Evolutionary conservation across 2,329 filamentous ascomycete species (phyloP), one percentile per base, ranked within the genome.

Genomic region (Fusarium heterosporum): DNA sequence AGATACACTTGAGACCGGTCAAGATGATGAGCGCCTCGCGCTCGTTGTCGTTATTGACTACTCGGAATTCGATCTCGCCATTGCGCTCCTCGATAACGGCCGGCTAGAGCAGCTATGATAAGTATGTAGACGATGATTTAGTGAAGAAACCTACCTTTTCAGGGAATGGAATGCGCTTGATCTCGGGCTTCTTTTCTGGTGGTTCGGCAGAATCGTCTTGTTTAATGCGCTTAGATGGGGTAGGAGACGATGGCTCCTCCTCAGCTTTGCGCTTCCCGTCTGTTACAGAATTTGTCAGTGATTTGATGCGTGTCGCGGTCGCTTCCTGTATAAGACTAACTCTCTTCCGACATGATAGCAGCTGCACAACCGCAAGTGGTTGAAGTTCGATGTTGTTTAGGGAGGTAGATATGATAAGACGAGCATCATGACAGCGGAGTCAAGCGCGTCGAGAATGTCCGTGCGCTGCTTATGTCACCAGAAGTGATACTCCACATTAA

Each of bases 1-100:
- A 98, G 68, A 99, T 96, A 76, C 94, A 97, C 77, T 98, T 99
- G 55, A 99, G 84, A 14, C 96, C 96, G 0, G 95, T 97, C 60
- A 99, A 84, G 72, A 99, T 96, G 75, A 98, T 96, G 69, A 94
- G 89, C 75, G 92, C 96, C 74, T 97, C 93, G 68, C 91, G 87
- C 36, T 89, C 85, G 73, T 92, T 91, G 75, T 99, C 96, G 76
- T 99, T 99, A 84, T 98, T 98, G 73, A 99, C 96, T 8, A 98
- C 96, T 46, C 94, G 90, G 78, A 98, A 98, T 78, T 98, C 93
- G 71, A 99, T 98, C 68, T 97, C 93, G 74, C 94, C 93, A 75
- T 90, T 92, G 73, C 93, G 91, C 79, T 99, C 96, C 81, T 99
- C 96, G 68, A 96, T 85, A 6, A 97, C 95, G 10, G 94, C 95